Percentiles rank a stretch among this genome's conserved stretches.
Conservation (phyloP, 2,329 filamentous ascomycete species). For the Westerdykella aurantiaca region DNA sequence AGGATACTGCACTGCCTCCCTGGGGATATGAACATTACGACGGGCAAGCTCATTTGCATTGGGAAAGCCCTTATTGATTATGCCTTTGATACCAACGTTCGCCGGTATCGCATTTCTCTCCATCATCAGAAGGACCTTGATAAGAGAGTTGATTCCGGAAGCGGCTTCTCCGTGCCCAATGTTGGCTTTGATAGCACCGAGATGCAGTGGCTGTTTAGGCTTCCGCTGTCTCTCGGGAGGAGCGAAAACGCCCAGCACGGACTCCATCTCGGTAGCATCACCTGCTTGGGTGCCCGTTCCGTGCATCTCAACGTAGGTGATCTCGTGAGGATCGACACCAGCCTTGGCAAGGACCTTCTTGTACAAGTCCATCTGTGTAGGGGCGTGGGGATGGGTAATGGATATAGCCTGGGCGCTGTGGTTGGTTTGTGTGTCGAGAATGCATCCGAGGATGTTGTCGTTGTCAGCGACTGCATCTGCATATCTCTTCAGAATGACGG, state of each 20-base stretch:
- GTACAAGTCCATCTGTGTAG: constrained; percentile 67
- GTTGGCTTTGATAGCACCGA: constrained; percentile 53
- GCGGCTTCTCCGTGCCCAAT: constrained; percentile 52
- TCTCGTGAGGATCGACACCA: constrained; percentile 67
- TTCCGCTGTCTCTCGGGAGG: constrained; percentile 47
- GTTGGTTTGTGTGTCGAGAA: constrained; percentile 70
- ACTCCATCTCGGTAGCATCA: constrained; percentile 76
- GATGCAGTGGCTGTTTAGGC: constrained; percentile 46
- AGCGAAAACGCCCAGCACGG: constrained; percentile 61
- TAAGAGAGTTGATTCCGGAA: constrained; percentile 50
- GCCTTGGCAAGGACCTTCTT: constrained; percentile 64
- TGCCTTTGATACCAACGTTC: constrained; percentile 52
- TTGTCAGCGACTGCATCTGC: constrained; percentile 72
- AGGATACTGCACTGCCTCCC: constrained; percentile 41
- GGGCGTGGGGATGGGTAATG: constrained; percentile 77
- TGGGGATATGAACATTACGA: constrained; percentile 50
- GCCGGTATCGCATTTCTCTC: constrained; percentile 50
- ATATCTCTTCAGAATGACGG: constrained; percentile 71
- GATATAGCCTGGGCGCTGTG: constrained; percentile 76
- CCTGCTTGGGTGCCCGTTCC: constrained; percentile 83
- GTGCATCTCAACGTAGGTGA: constrained; percentile 85
- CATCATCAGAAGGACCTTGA: constrained; percentile 52
- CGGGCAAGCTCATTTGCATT: constrained; percentile 42
- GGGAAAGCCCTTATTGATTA: constrained; percentile 52
- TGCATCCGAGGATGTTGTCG: constrained; percentile 66